Evolutionary conservation across 108 stramenopile genomes (phyloP), one percentile per base, ranked within the genome.

Genomic region (Cyclotella cryptica): DNA sequence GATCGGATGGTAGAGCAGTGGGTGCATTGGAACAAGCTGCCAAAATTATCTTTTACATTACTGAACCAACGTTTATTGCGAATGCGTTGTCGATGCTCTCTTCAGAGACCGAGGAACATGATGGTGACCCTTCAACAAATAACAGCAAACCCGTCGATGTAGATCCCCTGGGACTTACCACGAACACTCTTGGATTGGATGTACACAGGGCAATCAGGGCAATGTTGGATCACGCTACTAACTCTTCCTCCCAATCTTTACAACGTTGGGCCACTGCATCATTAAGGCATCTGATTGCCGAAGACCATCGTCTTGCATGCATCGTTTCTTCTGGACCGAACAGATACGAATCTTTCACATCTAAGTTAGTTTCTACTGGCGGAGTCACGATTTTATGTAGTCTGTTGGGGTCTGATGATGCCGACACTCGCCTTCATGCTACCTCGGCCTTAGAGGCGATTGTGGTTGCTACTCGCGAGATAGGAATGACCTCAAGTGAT

Each of bases 301-400:
- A 92, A 79, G 93, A 95, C 63, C 85, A 90, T 60, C 83, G 90
- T n/a, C 76, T 90, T 4, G 83, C 90, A 1, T 88, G 88, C 57
- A 26, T 78, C 21, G 79, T 86, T 15, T 85, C 88, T 17, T 69
- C 81, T 13, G 85, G 84, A 17, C 79, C 79, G 45, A 52, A 67
- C 9, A 66, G 61, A 43, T 95, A 95, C 69, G 85, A 88, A 60
- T 88, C 89, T 13, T 87, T 95, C 67, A 74, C 89, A 28, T 76
- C 82, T 24, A 78, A 89, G 42, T 68, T 95, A 27, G 84, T 91
- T 10, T 80, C 80, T 1, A 86, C 89, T 0, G 91, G 93, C 10
- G 93, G 93, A 27, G 71, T 91, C 27, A 89, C 91, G 90, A 92
- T 95, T 52, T 74, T 95, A 66, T 89, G 88, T 46, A 90, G 88